phyloP scores from a whole-genome alignment of 176 grass and related monocot species.

The barley (Hordeum vulgare) region DNA sequence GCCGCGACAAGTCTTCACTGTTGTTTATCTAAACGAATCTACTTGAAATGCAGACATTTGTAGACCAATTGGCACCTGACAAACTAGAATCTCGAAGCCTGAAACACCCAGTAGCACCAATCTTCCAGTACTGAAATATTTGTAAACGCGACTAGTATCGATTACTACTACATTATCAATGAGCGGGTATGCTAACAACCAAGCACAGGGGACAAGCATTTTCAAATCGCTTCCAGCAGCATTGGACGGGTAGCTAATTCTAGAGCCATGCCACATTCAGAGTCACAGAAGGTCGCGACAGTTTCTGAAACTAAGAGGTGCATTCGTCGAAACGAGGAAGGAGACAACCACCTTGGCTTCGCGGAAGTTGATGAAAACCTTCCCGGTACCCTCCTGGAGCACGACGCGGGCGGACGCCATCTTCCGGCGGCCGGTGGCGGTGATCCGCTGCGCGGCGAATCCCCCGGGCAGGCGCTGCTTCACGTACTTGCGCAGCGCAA shows the following conservation, averaged over 20 bases:
- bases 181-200: not conserved
- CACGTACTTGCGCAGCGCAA: constrained; percentile 64
- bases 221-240: not conserved
- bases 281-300: not conserved
- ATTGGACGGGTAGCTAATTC: not conserved
- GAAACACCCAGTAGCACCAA: not conserved
- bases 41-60: not conserved
- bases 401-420: constrained; percentile 80
- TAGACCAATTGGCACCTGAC: not conserved
- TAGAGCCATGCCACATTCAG: not conserved
- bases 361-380: constrained; percentile 90
- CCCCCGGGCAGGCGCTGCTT: constrained; percentile 79
- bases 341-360: constrained; percentile 57
- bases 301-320: not conserved
- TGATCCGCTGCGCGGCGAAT: constrained; percentile 86
- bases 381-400: constrained; percentile 86
- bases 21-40: not conserved
- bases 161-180: not conserved
- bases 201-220: not conserved
- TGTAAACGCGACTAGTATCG: not conserved
- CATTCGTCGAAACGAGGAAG: not conserved
- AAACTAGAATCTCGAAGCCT: not conserved
- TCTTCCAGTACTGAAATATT: not conserved
- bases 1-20: too few species aligned
- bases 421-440: constrained; percentile 83